Conservation (phyloP, 768 basidiomycete species). For the Crassisporium funariophilum region DNA sequence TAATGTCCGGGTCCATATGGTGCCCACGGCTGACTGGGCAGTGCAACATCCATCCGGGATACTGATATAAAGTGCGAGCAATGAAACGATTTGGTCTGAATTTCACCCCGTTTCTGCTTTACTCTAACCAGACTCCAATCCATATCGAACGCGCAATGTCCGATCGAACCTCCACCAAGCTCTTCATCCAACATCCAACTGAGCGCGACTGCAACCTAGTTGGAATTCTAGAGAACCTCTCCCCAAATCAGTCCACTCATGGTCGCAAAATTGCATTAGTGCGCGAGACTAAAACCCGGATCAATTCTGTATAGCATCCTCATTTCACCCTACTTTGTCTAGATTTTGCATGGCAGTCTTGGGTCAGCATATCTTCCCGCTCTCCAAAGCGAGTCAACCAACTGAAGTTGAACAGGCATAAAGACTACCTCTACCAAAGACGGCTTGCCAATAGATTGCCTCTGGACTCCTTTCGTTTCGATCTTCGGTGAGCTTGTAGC, state of each 20-base stretch:
- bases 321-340: too few species aligned
- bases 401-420: constrained; percentile 57
- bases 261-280: constrained; percentile 71
- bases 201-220: constrained; percentile 48
- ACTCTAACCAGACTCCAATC: too few species aligned
- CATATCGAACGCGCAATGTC: too few species aligned
- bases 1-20: too few species aligned
- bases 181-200: constrained; percentile 52
- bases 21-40: too few species aligned
- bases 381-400: constrained; percentile 18
- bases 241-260: constrained; percentile 47
- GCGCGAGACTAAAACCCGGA: too few species aligned
- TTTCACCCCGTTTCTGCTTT: too few species aligned
- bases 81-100: too few species aligned
- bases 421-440: constrained; percentile 83
- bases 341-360: constrained; percentile 82
- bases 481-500: constrained; percentile 74
- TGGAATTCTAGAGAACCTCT: constrained; percentile 65
- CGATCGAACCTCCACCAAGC: constrained; percentile 47
- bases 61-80: too few species aligned
- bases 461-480: constrained; percentile 82
- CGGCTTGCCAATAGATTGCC: constrained; percentile 65
- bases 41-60: too few species aligned
- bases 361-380: constrained; percentile 53
- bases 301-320: too few species aligned